Percentiles rank a stretch among this genome's conserved stretches.
Conservation (phyloP, 129 eudicot genomes). For the Rutidosis leptorrhynchoides region DNA sequence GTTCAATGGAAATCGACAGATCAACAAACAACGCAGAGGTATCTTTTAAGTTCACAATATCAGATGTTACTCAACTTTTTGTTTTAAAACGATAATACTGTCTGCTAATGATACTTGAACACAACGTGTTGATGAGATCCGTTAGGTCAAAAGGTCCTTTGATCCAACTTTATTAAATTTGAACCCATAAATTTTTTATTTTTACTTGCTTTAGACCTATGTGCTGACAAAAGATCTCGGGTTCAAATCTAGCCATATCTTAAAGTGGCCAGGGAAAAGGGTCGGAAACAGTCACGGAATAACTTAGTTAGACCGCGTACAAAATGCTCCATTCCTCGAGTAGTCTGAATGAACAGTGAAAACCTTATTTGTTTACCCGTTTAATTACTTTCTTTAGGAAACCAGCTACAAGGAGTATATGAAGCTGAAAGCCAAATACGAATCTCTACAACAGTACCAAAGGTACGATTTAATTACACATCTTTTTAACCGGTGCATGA, state of each 20-base stretch:
- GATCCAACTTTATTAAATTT: not conserved
- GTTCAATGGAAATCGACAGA: slow-evolving; percentile 58
- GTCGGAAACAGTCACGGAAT: too few relatives aligned
- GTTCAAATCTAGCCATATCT: too few relatives aligned
- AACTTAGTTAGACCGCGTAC: too few relatives aligned
- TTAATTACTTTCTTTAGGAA: slow-evolving; percentile 45
- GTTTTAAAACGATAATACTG: not conserved
- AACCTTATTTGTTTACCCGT: too few relatives aligned
- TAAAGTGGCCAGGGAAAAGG: too few relatives aligned
- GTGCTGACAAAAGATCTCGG: too few relatives aligned
- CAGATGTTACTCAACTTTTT: not conserved
- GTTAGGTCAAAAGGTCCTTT: not conserved
- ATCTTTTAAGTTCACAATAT: slow-evolving; percentile 10
- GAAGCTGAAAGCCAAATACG: slow-evolving; percentile 68
- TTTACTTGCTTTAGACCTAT: too few relatives aligned
- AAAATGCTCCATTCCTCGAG: too few relatives aligned
- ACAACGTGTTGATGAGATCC: not conserved
- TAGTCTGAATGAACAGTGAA: too few relatives aligned
- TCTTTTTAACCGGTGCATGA: not conserved
- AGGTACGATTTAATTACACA: slow-evolving; percentile 47
- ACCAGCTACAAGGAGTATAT: slow-evolving; percentile 77
- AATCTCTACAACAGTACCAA: slow-evolving; percentile 79
- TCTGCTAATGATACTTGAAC: not conserved
- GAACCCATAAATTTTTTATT: not conserved
- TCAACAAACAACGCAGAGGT: slow-evolving; percentile 71